phyloP scores from a whole-genome alignment of 208 protist genomes.

The Trypanosoma congolense region DNA sequence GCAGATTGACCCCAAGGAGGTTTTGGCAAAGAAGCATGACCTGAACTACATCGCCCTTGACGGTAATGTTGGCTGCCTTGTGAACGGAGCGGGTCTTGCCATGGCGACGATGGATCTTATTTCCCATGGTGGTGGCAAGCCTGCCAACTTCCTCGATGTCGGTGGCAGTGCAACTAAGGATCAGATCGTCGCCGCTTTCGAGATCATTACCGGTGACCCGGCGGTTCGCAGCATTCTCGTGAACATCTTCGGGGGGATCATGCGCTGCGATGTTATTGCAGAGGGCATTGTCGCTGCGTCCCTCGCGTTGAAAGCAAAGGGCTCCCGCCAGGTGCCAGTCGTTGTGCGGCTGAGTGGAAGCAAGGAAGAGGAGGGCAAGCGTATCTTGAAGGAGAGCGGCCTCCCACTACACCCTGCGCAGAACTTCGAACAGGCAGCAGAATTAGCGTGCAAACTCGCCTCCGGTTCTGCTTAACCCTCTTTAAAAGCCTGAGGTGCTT shows the following conservation, averaged over 20 bases:
- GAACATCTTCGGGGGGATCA: conserved; percentile 99
- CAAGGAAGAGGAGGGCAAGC: conserved; percentile 93
- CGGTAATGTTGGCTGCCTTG: conserved; percentile 97
- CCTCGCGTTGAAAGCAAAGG: conserved; percentile 75
- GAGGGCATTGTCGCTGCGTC: conserved; percentile 93
- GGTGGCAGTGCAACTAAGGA: conserved; percentile 91
- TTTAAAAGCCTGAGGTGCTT: neutral
- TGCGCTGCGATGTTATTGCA: conserved; percentile 98
- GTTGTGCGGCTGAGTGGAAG: conserved; percentile 94
- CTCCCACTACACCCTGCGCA: conserved; percentile 72
- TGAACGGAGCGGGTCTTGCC: conserved; percentile 98
- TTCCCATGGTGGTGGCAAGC: conserved; percentile 95
- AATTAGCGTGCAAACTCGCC: conserved; percentile 67
- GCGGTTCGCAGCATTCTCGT: conserved; percentile 96
- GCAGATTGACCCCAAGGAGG: conserved; percentile 94
- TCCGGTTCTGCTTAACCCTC: neutral
- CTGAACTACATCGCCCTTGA: conserved; percentile 99
- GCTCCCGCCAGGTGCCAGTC: conserved; percentile 87
- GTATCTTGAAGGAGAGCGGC: conserved; percentile 90
- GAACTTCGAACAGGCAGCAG: conserved; percentile 83
- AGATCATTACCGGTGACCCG: conserved; percentile 95
- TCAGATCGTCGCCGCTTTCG: conserved; percentile 96
- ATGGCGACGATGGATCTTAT: conserved; percentile 99
- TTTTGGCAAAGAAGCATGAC: conserved; percentile 93
- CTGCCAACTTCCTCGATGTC: conserved; percentile 99